Percentiles rank a stretch among this genome's conserved stretches.
Evolutionary conservation across 768 basidiomycete species (phyloP).

Genomic region (Phaeolepiota aurea): DNA sequence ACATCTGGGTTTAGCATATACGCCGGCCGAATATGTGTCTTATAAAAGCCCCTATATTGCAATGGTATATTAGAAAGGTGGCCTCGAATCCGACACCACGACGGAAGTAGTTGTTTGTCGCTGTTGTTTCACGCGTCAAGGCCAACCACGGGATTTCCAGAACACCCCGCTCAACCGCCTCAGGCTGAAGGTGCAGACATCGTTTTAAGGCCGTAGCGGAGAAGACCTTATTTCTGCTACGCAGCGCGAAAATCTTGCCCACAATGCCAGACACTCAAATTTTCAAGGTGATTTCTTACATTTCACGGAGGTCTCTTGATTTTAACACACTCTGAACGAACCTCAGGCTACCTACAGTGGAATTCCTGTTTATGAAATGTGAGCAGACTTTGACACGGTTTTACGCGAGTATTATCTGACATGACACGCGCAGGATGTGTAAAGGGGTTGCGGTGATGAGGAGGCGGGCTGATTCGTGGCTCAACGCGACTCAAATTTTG

Average conservation of each 20-base stretch:
- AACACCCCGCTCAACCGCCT: background rate
- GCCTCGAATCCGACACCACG: no score
- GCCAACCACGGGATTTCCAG: conserved; percentile 18
- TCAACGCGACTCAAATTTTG: conserved; percentile 98
- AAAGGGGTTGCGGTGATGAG: conserved; percentile 98
- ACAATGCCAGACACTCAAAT: conserved; percentile 79
- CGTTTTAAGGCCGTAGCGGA: conserved; percentile 4
- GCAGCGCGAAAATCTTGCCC: no score
- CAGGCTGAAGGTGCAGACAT: background rate
- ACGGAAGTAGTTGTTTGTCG: conserved; percentile 18
- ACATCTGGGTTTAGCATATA: no score
- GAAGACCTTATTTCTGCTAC: no score
- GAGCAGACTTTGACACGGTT: conserved; percentile 30
- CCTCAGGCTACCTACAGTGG: conserved; percentile 85
- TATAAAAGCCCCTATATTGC: no score
- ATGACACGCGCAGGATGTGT: conserved; percentile 69
- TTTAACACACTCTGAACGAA: conserved; percentile 14
- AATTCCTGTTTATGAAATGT: conserved; percentile 91
- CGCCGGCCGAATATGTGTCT: no score
- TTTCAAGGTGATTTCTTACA: conserved; percentile 57
- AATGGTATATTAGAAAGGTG: no score
- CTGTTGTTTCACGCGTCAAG: conserved; percentile 35
- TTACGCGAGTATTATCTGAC: conserved; percentile 23
- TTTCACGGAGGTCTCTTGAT: conserved; percentile 9
- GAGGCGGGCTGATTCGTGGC: conserved; percentile 90